Base-by-base conservation (phyloP, 1,284 basidiomycete species). In the Fomitiporia mediterranea region DNA sequence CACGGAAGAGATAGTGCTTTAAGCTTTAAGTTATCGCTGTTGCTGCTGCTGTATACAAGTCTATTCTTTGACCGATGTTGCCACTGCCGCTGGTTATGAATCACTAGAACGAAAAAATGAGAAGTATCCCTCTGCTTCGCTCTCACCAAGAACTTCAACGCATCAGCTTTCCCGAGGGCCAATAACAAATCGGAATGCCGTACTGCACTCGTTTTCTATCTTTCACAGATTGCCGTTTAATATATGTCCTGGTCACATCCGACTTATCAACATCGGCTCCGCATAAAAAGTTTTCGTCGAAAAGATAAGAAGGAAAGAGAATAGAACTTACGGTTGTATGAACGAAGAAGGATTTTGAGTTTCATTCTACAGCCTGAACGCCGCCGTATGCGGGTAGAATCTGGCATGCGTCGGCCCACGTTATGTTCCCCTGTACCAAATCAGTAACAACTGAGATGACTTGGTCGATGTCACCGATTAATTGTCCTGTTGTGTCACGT, bases 401-500 rank as follows among this genome's bases (percentile, higher is more conserved):
- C 64, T 75, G 68, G 69, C 83, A 86, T 2, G 94, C 96, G 62
- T 83, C 84, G 15, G 77, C 68, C 95, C 95, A 98, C 61, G 83
- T 79, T 55, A 91, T 76, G 15, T 69, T 77, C 42, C 89, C 91
- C 63, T 85, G 74, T 32, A 90, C 86, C 53, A 95, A 80, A 42
- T 87, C 85, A 49, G 79, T 82, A 61, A 98, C 86, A 51, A 89
- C 83, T 49, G 75, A 75, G 65, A 98, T 86, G 55, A 98, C 96
- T 53, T 94, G 84, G 72, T 98, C 95, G 63, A 97, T 86, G 53
- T 80, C 68, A n/a, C 94, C 95, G 67, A 98, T 98, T 56, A 92
- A 78, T 72, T 99, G 96, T 51, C 86, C 80, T 51, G 91, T 98
- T 49, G 94, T 94, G 72, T 98, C 96, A 55, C 96, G 89, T 72